Base-by-base conservation (phyloP, 306 rosid species). In the Trifolium pratense region DNA sequence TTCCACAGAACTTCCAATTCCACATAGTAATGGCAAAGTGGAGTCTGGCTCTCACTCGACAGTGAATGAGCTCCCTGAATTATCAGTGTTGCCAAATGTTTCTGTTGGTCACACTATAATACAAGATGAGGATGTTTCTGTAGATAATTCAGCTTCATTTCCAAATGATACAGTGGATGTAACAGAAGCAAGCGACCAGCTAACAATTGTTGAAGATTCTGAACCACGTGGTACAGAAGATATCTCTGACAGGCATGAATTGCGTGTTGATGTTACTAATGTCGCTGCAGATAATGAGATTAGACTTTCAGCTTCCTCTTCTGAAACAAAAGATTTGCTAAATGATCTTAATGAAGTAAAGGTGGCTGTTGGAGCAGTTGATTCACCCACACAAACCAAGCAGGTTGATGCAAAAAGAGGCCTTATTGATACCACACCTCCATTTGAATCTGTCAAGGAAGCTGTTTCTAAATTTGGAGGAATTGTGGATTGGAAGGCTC, bases 401-500 rank as follows among this genome's bases (percentile, higher is more conserved):
- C 83, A 74, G 74, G 66, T 49, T 73, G 81, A 82, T 69, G 74
- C 49, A 43, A 87, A 75, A 85, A 90, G 87, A 82, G 86, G 87
- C 69, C 75, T 80, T 64, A 90, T 95, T 68, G 97, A 95, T 85
- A 90, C 99, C 21, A 74, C 92, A n/a, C 80, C 97, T 61, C 99
- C 99, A 29, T 87, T 95, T 81, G 97, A 95, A 78, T 95, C 99
- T 64, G 99, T 95, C 75, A 92, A 95, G 84, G 97, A 87, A 83
- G 99, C 97, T 64, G 99, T 95, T 78, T 90, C 99, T 56, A 95
- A 90, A 80, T 92, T 87, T 82, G 99, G 99, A 79, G 97, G 97
- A 68, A 95, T 92, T 87, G 96, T 91, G 71, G 97, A 95, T 80
- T 95, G 99, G 99, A 95, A 95, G 84, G 97, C 97, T 65, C 99